Base-by-base conservation (phyloP, 202 grass and related monocot genomes). In the Musa balbisiana region DNA sequence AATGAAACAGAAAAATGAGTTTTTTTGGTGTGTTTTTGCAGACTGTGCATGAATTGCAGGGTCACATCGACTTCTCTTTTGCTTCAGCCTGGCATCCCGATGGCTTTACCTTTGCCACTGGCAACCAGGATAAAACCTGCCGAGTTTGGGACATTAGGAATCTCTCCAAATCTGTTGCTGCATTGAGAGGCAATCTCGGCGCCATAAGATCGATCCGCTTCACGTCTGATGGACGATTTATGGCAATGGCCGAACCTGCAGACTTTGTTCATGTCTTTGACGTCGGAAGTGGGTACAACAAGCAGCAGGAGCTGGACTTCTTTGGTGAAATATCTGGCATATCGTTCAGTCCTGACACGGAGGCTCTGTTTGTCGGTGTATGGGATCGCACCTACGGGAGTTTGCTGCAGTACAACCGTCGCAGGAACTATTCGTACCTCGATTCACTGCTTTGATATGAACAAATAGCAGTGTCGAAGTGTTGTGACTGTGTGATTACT, bases 111-210 rank as follows among this genome's bases (percentile, higher is more conserved):
- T 92, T 97, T 79, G 89, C 93, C 11, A 97, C 93, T 67, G 93
- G 93, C 26, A 97, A 97, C 86, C 93, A 97, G 78, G 93, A 97
- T 69, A 97, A 92, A 74, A 97, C 90, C 23, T 97, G 93, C 73
- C 78, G 88, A n/a, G 76, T 97, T 65, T 97, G 90, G 90, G 93
- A 97, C 15, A 20, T 64, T 6, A 76, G 93, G 23, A 93, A 97
- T 73, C 81, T 93, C 29, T 91, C 93, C 9, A 62, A 97, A 78
- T 82, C 90, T 9, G 70, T 88, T 20, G 80, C 87, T 77, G 90
- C 89, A 11, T 81, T 97, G 76, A 86, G 86, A 68, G 93, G 93
- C 70, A 92, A 90, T 55, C 84, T 97, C 17, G 93, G 93, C 12
- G 93, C 90, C 19, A 97, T 97, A 56, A 76, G 93, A 62, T 92